Evolutionary conservation across 495 filamentous ascomycete species (phyloP), one percentile per base, ranked within the genome.

Genomic region (Talaromyces stipitatus): DNA sequence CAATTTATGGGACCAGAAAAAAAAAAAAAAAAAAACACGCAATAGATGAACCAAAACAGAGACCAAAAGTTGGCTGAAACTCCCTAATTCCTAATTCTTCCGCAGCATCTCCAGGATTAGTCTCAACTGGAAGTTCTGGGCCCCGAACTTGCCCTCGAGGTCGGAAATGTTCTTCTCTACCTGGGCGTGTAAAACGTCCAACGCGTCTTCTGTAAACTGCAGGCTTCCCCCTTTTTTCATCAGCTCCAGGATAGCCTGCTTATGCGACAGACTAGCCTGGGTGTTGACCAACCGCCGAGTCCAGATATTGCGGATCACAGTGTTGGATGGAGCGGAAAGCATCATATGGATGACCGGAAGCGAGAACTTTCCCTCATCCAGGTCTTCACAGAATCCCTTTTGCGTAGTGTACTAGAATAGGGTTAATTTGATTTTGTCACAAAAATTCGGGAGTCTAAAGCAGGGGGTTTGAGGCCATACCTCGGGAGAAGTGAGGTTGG

Each of bases 281-380:
- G 4, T 11, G 14, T 41, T 3, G 4, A 41, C 36, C 4, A 4
- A 11, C 16, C 36, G 36, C 14, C 4, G 4, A 3, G 36, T 4
- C 14, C 4, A 41, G 12, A 41, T 41, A 41, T 41, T 41, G 3
- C 36, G 4, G 3, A 41, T 3, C 36, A 11, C 4, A 3, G 14
- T 3, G 36, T 41, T 41, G 36, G 3, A 3, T 4, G 36, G 36
- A 14, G 4, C 4, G 16, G 36, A 4, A 3, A 4, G 4, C 4
- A 41, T 3, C 4, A 11, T 11, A 41, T 41, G 36, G 14, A 41
- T 41, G 3, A 41, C 4, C 4, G 36, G 36, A 7, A 63, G 56
- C 6, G 61, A 65, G 53, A 28, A 60, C 43, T 69, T 69, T 10
- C 66, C 62, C 48, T 69, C 63, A 30, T 64, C 63, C 9, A 69